These are phyloP conservation scores for Morella rubra DNA, from an alignment of 306 rosid species.

Conservation along the genomic window DNA sequence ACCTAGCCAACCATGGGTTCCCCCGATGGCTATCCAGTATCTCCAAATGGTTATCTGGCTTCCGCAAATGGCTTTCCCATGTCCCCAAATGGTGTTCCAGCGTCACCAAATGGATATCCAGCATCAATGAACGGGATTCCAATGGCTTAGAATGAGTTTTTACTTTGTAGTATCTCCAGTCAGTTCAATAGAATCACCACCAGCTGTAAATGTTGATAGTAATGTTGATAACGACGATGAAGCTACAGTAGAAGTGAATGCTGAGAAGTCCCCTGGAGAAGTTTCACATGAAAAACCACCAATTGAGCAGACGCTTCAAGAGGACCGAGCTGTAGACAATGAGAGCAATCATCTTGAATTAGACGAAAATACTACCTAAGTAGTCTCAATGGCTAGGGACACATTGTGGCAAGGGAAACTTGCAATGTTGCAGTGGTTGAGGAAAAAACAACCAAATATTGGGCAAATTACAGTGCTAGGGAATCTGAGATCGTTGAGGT, in stretches of 20 bases:
- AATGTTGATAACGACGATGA: too few relatives aligned
- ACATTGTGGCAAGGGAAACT: conserved; percentile 32
- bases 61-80: conserved; percentile 59
- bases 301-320: conserved; percentile 40
- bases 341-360: conserved; percentile 27
- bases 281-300: conserved; percentile 29
- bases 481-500: conserved; percentile 66
- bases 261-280: too few relatives aligned
- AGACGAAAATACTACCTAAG: conserved; percentile 49
- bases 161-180: conserved; percentile 48
- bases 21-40: too few relatives aligned
- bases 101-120: conserved; percentile 53
- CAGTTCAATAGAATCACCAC: conserved; percentile 45
- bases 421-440: conserved; percentile 33
- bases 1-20: conserved; percentile 82
- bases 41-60: conserved; percentile 64
- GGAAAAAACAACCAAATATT: conserved; percentile 45
- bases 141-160: conserved; percentile 50
- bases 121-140: conserved; percentile 44
- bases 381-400: conserved; percentile 26
- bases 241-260: too few relatives aligned
- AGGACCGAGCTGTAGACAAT: conserved; percentile 35
- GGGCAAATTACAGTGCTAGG: too few relatives aligned
- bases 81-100: conserved; percentile 52
- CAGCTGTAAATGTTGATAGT: conserved; percentile 35